Percentiles rank a stretch among this genome's conserved stretches.
These are phyloP conservation scores for Azolla pinnata DNA, from an alignment of 75 land plant species.

Conservation along the genomic window DNA sequence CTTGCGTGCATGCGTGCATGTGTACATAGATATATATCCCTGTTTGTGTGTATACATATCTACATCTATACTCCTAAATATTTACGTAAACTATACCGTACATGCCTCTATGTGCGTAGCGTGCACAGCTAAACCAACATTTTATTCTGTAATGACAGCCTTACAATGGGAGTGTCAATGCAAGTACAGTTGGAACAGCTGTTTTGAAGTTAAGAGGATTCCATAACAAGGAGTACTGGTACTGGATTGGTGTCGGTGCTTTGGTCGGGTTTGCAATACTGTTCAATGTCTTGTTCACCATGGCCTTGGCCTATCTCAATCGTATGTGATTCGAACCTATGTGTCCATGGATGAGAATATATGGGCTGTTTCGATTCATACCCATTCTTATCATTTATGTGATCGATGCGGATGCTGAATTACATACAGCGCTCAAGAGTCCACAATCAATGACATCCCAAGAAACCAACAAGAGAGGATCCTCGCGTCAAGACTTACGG, in stretches of 20 bases:
- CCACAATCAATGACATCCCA: too few species aligned
- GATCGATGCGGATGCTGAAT: too few species aligned
- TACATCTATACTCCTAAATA: neutral
- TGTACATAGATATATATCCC: neutral
- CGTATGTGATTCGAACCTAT: slow-evolving; percentile 26
- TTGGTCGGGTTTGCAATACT: slow-evolving; percentile 42
- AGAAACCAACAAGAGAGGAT: too few species aligned
- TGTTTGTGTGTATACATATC: neutral
- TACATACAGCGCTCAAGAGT: too few species aligned
- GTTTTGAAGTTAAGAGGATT: slow-evolving; percentile 40
- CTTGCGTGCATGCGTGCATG: too few species aligned
- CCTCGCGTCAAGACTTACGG: too few species aligned
- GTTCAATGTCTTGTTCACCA: slow-evolving; percentile 40
- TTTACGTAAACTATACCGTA: neutral
- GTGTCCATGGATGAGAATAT: neutral
- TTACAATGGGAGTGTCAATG: slow-evolving; percentile 4
- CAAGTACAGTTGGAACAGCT: slow-evolving; percentile 28
- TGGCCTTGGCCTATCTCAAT: slow-evolving; percentile 46
- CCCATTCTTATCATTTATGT: too few species aligned
- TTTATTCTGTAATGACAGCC: slow-evolving; percentile 2
- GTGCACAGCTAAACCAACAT: neutral
- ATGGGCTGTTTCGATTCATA: too few species aligned
- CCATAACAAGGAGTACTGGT: slow-evolving; percentile 44
- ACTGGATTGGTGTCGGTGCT: slow-evolving; percentile 75
- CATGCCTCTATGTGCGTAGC: too few species aligned